Conservation (phyloP, 2,329 filamentous ascomycete species). For the Coleophoma eucalyptorum region DNA sequence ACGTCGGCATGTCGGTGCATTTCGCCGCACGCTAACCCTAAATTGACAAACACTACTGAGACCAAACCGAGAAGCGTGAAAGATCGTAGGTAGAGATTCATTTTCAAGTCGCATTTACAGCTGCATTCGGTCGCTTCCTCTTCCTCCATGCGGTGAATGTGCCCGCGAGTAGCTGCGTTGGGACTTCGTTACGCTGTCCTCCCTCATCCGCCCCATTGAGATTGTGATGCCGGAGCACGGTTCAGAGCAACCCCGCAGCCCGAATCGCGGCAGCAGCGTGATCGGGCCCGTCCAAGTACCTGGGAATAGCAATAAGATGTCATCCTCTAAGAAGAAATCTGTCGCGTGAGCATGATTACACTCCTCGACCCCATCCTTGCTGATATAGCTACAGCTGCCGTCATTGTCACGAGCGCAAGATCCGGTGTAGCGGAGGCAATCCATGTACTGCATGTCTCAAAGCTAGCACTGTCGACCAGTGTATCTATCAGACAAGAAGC, state of each 20-base stretch:
- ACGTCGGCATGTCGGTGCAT: neutral
- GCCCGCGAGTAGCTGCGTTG: too few species aligned
- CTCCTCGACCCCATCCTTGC: neutral
- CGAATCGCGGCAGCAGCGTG: neutral
- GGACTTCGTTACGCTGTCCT: too few species aligned
- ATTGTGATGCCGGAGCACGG: too few species aligned
- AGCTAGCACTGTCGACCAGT: constrained; percentile 5
- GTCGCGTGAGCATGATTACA: neutral
- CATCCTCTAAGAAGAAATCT: neutral
- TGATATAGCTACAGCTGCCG: neutral
- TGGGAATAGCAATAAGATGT: neutral
- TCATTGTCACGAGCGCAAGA: constrained; percentile 19
- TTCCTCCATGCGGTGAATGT: too few species aligned
- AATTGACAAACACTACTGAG: neutral
- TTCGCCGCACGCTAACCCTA: neutral
- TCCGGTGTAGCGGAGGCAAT: constrained; percentile 29
- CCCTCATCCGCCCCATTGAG: too few species aligned
- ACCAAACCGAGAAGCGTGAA: neutral
- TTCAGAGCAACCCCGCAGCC: neutral
- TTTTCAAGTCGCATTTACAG: neutral
- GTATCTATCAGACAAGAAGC: neutral
- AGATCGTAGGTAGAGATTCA: neutral
- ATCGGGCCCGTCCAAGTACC: neutral
- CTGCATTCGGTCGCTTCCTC: too few species aligned
- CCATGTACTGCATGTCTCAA: constrained; percentile 27